Percentiles rank a stretch among this genome's conserved stretches.
phyloP scores from a whole-genome alignment of 2,329 filamentous ascomycete genomes.

The Tolypocladium nubicola region DNA sequence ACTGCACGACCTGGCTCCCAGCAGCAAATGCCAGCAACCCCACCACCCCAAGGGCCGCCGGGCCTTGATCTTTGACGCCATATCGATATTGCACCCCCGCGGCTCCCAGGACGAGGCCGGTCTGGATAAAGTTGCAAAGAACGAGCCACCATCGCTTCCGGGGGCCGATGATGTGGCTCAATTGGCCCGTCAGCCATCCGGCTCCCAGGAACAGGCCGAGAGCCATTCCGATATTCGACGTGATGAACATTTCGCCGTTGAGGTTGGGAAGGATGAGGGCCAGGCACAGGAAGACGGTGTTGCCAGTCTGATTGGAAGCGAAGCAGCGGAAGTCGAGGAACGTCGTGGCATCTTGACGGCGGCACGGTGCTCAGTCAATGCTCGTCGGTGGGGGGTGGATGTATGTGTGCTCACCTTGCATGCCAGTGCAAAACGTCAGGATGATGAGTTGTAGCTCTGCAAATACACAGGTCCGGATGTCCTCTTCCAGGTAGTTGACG shows the following conservation, averaged over 20 bases:
- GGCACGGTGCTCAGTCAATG: background rate
- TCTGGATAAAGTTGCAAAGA: conserved; percentile 43
- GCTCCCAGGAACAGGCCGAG: conserved; percentile 45
- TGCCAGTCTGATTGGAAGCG: conserved; percentile 55
- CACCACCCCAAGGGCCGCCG: conserved; percentile 32
- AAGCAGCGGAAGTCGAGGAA: conserved; percentile 54
- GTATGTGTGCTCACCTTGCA: conserved; percentile 29
- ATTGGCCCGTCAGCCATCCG: conserved; percentile 45
- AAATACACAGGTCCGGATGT: conserved; percentile 27
- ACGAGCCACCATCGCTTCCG: conserved; percentile 43
- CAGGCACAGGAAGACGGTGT: conserved; percentile 47
- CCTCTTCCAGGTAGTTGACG: conserved; percentile 10
- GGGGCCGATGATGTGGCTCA: conserved; percentile 40
- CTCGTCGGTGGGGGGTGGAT: too few relatives aligned
- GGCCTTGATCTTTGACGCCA: conserved; percentile 23
- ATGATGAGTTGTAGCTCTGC: conserved; percentile 35
- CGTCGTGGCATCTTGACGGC: conserved; percentile 38
- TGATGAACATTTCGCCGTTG: conserved; percentile 36
- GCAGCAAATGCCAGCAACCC: conserved; percentile 43
- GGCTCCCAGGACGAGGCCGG: conserved; percentile 40
- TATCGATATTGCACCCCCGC: conserved; percentile 35
- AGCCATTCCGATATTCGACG: conserved; percentile 42
- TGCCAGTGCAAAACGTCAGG: conserved; percentile 39
- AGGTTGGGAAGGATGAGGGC: conserved; percentile 39
- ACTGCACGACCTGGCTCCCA: conserved; percentile 49